phyloP scores from a whole-genome alignment of 2,329 filamentous ascomycete genomes.

The Ophiostoma fasciatum region DNA sequence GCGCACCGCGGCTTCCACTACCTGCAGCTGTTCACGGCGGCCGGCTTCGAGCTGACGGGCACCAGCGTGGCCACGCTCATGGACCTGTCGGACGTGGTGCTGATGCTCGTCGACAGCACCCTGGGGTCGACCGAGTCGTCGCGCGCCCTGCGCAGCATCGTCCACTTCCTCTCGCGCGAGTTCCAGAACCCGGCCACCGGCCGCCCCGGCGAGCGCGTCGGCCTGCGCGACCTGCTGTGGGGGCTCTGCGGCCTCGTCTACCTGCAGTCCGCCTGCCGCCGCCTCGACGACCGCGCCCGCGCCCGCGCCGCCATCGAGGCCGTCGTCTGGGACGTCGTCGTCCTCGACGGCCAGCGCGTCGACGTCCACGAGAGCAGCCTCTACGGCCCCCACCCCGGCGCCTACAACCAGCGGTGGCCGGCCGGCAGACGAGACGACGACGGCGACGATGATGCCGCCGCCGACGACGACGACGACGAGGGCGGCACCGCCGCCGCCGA shows the following conservation, averaged over 20 bases:
- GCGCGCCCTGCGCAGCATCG: conserved; percentile 50
- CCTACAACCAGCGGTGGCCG: conserved; percentile 8
- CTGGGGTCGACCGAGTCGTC: conserved; percentile 57
- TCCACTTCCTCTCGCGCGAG: conserved; percentile 47
- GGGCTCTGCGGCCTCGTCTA: conserved; percentile 47
- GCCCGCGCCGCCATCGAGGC: conserved; percentile 35
- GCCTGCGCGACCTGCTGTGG: conserved; percentile 44
- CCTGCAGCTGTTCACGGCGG: conserved; percentile 10
- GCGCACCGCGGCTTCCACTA: conserved; percentile 11
- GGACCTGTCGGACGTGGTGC: conserved; percentile 40
- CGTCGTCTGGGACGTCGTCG: conserved; percentile 51
- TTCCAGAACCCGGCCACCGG: conserved; percentile 49
- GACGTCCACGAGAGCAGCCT: conserved; percentile 30
- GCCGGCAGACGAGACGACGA: conserved; percentile 3
- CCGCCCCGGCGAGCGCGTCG: conserved; percentile 41
- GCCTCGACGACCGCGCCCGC: conserved; percentile 33
- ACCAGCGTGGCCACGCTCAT: conserved; percentile 9
- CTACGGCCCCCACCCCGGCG: conserved; percentile 17
- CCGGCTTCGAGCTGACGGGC: conserved; percentile 12
- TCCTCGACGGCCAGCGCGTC: conserved; percentile 42
- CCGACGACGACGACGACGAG: conserved; percentile 17
- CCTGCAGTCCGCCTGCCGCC: conserved; percentile 41
- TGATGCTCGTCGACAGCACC: conserved; percentile 47
- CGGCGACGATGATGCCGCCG: conserved; percentile 5
- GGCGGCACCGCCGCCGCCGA: conserved; percentile 25